Evolutionary conservation across 2,329 filamentous ascomycete species (phyloP).

Genomic region (Botrytis squamosa): DNA sequence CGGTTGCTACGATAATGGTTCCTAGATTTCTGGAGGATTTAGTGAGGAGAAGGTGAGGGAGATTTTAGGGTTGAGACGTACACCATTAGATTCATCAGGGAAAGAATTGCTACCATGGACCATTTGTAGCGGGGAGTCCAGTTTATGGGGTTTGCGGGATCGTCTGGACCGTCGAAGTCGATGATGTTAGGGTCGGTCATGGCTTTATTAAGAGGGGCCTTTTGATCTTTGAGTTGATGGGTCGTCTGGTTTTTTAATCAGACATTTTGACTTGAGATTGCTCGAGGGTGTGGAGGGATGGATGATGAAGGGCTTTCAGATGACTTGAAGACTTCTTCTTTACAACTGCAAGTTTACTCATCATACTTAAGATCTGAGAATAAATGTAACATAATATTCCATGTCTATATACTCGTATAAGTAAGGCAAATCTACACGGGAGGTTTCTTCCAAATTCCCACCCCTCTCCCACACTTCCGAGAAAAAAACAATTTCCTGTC

Average conservation of each 20-base stretch:
- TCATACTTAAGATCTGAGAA: not conserved
- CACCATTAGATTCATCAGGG: not conserved
- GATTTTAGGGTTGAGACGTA: not conserved
- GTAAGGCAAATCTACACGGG: not conserved
- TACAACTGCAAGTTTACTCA: not conserved
- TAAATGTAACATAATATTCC: not conserved
- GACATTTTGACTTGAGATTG: too few species aligned
- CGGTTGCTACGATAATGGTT: not conserved
- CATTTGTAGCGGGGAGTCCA: slow-evolving; percentile 18
- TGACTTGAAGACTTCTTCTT: not conserved
- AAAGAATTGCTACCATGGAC: not conserved
- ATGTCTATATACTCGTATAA: not conserved
- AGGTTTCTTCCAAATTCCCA: not conserved
- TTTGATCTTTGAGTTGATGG: too few species aligned
- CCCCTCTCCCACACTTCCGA: too few species aligned
- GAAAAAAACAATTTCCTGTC: too few species aligned
- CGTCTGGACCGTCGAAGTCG: slow-evolving; percentile 22
- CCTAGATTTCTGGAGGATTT: not conserved
- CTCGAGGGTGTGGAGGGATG: not conserved
- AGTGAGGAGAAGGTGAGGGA: not conserved
- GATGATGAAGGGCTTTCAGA: not conserved
- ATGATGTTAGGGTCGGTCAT: not conserved
- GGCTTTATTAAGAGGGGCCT: not conserved
- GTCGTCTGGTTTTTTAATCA: too few species aligned
- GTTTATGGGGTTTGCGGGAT: slow-evolving; percentile 26